phyloP scores from a whole-genome alignment of 176 grass and related monocot genomes.

The Otatea glauca region DNA sequence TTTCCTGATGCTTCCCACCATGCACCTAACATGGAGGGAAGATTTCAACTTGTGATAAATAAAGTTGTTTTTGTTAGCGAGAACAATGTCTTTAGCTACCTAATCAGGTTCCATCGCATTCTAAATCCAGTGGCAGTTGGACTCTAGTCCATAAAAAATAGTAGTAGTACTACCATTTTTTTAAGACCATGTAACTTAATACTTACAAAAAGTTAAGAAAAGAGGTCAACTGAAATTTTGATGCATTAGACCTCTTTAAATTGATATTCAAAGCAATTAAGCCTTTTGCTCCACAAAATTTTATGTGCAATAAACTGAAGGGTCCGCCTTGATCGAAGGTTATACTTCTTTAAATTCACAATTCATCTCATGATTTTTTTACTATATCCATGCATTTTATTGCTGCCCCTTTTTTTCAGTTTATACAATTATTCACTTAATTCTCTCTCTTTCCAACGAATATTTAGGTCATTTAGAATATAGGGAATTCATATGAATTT shows the following conservation, averaged over 20 bases:
- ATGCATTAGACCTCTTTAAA: no score
- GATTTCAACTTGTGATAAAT: conserved; percentile 20
- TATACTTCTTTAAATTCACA: background rate
- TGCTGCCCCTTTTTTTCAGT: background rate
- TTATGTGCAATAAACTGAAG: background rate
- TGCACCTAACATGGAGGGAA: background rate
- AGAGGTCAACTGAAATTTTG: background rate
- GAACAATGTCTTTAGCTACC: conserved; percentile 9
- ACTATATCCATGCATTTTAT: background rate
- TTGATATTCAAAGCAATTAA: background rate
- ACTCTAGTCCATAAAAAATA: background rate
- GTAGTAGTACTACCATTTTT: background rate
- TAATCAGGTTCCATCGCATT: background rate
- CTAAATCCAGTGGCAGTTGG: background rate
- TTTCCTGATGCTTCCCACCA: background rate
- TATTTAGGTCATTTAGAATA: background rate
- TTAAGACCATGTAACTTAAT: background rate
- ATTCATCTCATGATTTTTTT: background rate
- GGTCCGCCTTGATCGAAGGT: no score
- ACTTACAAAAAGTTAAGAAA: background rate
- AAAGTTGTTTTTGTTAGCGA: background rate
- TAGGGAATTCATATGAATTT: background rate
- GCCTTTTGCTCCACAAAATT: background rate
- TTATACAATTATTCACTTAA: background rate
- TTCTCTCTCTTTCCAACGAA: background rate